Evolutionary conservation across 2,329 filamentous ascomycete species (phyloP).

Genomic region (Phyllosticta citribraziliensis): DNA sequence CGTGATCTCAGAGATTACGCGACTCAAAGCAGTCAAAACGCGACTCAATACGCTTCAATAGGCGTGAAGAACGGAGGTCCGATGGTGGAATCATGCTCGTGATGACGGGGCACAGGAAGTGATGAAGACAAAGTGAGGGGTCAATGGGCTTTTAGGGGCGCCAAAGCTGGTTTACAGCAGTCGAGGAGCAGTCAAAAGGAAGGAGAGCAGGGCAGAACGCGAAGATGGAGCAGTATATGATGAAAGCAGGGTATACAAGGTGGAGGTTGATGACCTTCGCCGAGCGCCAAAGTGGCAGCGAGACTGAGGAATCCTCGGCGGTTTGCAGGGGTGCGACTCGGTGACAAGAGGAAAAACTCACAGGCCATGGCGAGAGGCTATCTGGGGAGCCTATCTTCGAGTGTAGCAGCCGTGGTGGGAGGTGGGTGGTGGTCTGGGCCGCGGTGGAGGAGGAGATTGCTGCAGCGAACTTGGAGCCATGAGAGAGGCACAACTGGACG

Average conservation of each 20-base stretch:
- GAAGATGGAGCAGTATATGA: constrained; percentile 14
- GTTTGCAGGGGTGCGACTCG: neutral
- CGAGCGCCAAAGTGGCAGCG: constrained; percentile 18
- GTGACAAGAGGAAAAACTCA: constrained; percentile 38
- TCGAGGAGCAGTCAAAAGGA: constrained; percentile 13
- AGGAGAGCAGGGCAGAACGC: constrained; percentile 3
- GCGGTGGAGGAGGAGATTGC: neutral
- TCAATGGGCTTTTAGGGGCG: constrained; percentile 13
- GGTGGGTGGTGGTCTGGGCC: constrained; percentile 5
- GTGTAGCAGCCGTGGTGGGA: constrained; percentile 6
- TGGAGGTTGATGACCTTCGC: constrained; percentile 24
- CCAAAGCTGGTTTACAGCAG: constrained; percentile 13
- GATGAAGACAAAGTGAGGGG: constrained; percentile 18
- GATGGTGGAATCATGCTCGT: constrained; percentile 27
- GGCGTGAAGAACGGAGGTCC: constrained; percentile 25
- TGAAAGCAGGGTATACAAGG: constrained; percentile 24
- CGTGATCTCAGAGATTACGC: constrained; percentile 30
- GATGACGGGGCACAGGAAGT: constrained; percentile 22
- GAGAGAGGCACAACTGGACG: neutral
- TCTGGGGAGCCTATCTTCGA: constrained; percentile 16
- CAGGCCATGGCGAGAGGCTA: constrained; percentile 48
- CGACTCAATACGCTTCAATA: constrained; percentile 18
- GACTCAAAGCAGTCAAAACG: constrained; percentile 32
- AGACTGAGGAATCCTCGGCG: constrained; percentile 2
- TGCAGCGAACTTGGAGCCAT: neutral